A percentile compares a stretch with the other conserved stretches of the same genome.
Evolutionary conservation across 164 flowering plant genomes (phyloP).

Genomic region (Stephania japonica): DNA sequence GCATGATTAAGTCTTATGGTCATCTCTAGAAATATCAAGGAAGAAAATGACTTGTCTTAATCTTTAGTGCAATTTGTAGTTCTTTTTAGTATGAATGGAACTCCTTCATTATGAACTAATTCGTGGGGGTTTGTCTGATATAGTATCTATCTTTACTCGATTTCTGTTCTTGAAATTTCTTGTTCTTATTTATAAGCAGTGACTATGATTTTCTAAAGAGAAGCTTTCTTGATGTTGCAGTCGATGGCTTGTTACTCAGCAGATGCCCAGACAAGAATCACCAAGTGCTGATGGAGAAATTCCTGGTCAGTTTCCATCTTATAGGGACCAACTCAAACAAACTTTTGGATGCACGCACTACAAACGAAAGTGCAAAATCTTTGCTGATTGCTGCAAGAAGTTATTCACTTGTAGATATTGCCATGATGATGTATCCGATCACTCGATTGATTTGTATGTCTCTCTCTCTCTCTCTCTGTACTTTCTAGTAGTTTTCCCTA

Average conservation of each 20-base stretch:
- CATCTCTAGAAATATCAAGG: not conserved
- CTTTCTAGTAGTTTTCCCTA: not conserved
- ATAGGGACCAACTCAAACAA: constrained; percentile 36
- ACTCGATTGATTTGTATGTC: constrained; percentile 58
- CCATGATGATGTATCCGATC: constrained; percentile 78
- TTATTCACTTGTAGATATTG: constrained; percentile 73
- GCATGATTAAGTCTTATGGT: not conserved
- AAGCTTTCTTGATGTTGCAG: constrained; percentile 36
- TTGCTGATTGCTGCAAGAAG: constrained; percentile 73
- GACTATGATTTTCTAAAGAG: constrained; percentile 9
- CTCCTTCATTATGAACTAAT: too few species aligned
- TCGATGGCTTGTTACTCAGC: constrained; percentile 53
- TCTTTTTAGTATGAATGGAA: too few species aligned
- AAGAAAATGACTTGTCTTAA: too few species aligned
- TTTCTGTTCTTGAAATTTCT: not conserved
- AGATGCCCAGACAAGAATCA: constrained; percentile 29
- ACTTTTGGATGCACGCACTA: constrained; percentile 82
- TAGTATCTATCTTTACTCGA: not conserved
- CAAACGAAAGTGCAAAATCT: constrained; percentile 83
- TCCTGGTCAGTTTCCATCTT: constrained; percentile 70
- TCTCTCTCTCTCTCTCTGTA: not conserved
- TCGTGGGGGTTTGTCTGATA: not conserved
- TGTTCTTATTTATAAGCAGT: constrained; percentile 1
- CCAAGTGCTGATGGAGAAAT: constrained; percentile 31
- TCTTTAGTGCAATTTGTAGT: too few species aligned